phyloP scores from a whole-genome alignment of 2,329 filamentous ascomycete genomes.

The Chaetomiaceae sp. region DNA sequence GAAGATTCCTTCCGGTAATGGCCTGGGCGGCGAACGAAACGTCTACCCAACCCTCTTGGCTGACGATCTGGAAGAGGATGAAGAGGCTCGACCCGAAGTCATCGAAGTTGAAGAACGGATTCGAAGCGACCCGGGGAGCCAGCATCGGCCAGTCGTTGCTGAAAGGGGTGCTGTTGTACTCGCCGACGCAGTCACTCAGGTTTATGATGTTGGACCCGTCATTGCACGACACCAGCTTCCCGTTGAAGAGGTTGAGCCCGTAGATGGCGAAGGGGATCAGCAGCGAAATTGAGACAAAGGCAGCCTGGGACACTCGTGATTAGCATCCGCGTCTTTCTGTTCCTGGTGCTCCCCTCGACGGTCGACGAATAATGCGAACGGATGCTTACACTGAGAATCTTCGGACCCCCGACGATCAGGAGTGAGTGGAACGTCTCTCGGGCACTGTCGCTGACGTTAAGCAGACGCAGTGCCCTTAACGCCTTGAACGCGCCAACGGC shows the following conservation, averaged over 20 bases:
- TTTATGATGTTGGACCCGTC: slow-evolving; percentile 55
- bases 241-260: slow-evolving; percentile 86
- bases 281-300: slow-evolving; percentile 88
- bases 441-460: slow-evolving; percentile 95
- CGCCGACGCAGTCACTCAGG: slow-evolving; percentile 73
- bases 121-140: slow-evolving; percentile 72
- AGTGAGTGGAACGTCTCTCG: slow-evolving; percentile 95
- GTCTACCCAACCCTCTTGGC: slow-evolving; percentile 95
- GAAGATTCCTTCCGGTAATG: slow-evolving; percentile 69
- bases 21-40: slow-evolving; percentile 81
- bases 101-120: slow-evolving; percentile 87
- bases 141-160: slow-evolving; percentile 70
- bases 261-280: slow-evolving; percentile 97
- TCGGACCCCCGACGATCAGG: slow-evolving; percentile 90
- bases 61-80: slow-evolving; percentile 97
- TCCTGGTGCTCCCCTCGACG: background rate
- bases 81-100: slow-evolving; percentile 91
- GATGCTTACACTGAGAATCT: slow-evolving; percentile 61
- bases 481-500: slow-evolving; percentile 97
- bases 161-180: slow-evolving; percentile 70
- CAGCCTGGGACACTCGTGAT: slow-evolving; percentile 41
- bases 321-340: background rate
- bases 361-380: background rate
- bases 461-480: slow-evolving; percentile 77
- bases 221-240: slow-evolving; percentile 74